Evolutionary conservation across 2,329 filamentous ascomycete genomes (phyloP).

Genomic region (Chaetomium olivaceum): DNA sequence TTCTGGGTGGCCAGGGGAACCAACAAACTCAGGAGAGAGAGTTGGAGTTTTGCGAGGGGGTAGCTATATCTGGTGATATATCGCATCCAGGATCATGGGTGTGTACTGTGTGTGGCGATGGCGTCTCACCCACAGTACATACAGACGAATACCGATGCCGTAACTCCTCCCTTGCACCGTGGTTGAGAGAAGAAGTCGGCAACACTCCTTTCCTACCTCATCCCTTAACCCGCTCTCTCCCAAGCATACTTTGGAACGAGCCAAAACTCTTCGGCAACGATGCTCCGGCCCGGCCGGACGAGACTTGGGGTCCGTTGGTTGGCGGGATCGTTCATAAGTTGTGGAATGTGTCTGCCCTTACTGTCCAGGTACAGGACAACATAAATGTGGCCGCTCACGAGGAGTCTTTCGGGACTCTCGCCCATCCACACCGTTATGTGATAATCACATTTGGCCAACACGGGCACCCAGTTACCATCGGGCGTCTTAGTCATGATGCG

Average conservation of each 20-base stretch:
- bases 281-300: neutral
- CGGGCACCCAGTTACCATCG: too few species aligned
- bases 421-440: conserved; percentile 5
- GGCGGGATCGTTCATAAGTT: neutral
- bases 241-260: neutral
- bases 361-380: neutral
- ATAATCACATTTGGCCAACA: neutral
- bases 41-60: too few species aligned
- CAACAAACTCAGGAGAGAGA: too few species aligned
- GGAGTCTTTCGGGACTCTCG: fast-evolving
- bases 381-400: neutral
- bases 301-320: neutral
- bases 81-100: too few species aligned
- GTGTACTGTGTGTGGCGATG: too few species aligned
- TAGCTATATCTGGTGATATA: too few species aligned
- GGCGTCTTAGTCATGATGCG: fast-evolving
- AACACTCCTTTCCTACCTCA: neutral
- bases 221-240: neutral
- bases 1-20: too few species aligned
- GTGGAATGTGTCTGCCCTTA: neutral
- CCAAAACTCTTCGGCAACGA: conserved; percentile 3
- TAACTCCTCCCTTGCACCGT: too few species aligned
- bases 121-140: too few species aligned
- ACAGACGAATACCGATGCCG: too few species aligned
- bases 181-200: too few species aligned